phyloP scores from a whole-genome alignment of 2,329 filamentous ascomycete species.

The Aureobasidium sp. region DNA sequence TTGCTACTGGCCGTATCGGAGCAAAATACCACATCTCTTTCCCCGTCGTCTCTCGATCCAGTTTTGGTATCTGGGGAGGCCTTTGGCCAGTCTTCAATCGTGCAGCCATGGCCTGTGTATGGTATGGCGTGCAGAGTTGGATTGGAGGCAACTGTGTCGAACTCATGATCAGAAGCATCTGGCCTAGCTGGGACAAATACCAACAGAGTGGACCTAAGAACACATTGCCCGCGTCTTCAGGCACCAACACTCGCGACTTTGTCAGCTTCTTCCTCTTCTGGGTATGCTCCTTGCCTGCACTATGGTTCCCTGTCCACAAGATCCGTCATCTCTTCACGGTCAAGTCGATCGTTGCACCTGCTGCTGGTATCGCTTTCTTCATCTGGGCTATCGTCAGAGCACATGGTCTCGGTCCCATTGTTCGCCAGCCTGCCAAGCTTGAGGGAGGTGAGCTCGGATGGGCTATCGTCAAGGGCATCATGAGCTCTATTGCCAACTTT shows the following conservation, averaged over 20 bases:
- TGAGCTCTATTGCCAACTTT: constrained; percentile 86
- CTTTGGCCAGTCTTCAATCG: constrained; percentile 87
- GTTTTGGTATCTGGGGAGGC: constrained; percentile 83
- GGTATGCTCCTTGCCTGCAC: constrained; percentile 69
- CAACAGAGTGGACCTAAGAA: constrained; percentile 49
- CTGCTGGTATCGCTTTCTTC: constrained; percentile 74
- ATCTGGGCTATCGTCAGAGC: constrained; percentile 80
- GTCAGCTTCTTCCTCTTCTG: constrained; percentile 84
- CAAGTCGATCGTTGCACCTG: constrained; percentile 77
- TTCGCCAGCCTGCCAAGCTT: constrained; percentile 57
- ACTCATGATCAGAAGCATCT: constrained; percentile 82
- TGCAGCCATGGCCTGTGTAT: constrained; percentile 76
- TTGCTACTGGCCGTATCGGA: constrained; percentile 72
- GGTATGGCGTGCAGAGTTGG: constrained; percentile 80
- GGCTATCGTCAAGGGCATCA: constrained; percentile 78
- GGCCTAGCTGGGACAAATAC: constrained; percentile 47
- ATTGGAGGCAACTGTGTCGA: constrained; percentile 68
- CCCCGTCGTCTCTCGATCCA: constrained; percentile 68
- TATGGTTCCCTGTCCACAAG: constrained; percentile 85
- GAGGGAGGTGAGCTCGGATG: constrained; percentile 67
- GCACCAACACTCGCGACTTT: constrained; percentile 68
- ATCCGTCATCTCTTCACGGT: constrained; percentile 86
- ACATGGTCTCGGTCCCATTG: constrained; percentile 74
- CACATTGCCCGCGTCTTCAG: constrained; percentile 55
- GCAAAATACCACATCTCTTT: constrained; percentile 85